These are phyloP conservation scores for Gonapodya sp. DNA, from an alignment of 192 early-diverging fungal genomes.

Conservation along the genomic window DNA sequence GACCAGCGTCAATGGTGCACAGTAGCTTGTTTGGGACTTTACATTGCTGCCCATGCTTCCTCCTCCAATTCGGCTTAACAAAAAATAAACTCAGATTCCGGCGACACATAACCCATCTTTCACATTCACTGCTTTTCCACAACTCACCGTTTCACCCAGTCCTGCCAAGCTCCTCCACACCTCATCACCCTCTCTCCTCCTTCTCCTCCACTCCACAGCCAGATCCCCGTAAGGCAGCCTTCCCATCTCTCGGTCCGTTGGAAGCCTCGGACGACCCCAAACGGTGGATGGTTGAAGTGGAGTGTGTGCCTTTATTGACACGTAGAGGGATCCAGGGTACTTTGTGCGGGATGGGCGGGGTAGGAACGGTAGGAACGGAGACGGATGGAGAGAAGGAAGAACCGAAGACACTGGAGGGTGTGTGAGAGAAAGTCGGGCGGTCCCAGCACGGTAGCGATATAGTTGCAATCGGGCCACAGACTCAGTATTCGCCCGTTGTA, in stretches of 20 bases:
- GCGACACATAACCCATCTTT: not conserved
- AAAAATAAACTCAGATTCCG: too few species aligned
- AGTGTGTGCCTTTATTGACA: slow-evolving; percentile 16
- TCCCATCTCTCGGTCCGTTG: slow-evolving; percentile 29
- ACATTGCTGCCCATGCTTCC: slow-evolving; percentile 26
- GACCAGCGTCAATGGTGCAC: slow-evolving; percentile 24
- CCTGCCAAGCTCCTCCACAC: not conserved
- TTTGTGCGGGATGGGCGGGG: slow-evolving; percentile 7
- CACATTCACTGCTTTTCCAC: not conserved
- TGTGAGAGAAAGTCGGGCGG: not conserved
- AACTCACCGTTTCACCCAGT: not conserved
- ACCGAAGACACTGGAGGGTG: not conserved
- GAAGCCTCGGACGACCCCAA: slow-evolving; percentile 11
- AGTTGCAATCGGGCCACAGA: slow-evolving; percentile 29
- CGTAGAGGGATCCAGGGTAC: slow-evolving; percentile 36
- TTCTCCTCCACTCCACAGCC: not conserved
- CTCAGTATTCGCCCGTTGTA: slow-evolving; percentile 25
- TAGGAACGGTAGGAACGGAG: not conserved
- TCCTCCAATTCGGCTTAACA: slow-evolving; percentile 25
- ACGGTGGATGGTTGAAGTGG: slow-evolving; percentile 11
- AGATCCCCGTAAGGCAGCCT: slow-evolving; percentile 23
- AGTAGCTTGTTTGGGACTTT: slow-evolving; percentile 33
- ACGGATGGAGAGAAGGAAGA: not conserved
- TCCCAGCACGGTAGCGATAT: slow-evolving; percentile 23
- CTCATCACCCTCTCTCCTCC: not conserved